Base-by-base conservation (phyloP, 2,329 filamentous ascomycete species). In the Aureobasidium sp. region DNA sequence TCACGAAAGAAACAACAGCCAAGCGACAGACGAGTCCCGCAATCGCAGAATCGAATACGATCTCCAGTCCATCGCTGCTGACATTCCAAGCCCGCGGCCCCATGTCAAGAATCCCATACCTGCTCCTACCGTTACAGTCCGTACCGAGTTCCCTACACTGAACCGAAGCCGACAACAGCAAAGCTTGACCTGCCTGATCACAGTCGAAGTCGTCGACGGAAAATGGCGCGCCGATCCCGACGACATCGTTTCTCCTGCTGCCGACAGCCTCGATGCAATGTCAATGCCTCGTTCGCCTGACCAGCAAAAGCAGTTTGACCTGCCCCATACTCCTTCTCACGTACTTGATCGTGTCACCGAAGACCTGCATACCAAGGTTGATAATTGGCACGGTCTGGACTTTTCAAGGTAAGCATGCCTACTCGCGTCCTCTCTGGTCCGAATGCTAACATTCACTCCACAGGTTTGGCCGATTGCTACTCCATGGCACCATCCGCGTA, bases 341-440 rank as follows among this genome's bases (percentile, higher is more conserved):
- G 85, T 85, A 5, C 73, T 97, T 61, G 87, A 94, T 59, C 86
- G 93, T 65, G 88, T 94, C 69, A 95, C 92, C 0, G 90, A 96
- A 69, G 89, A 86, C 64, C 76, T 99, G 61, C 85, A 90, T 61
- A 84, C 79, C 47, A 86, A 92, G n/a, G 94, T 99, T 11, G 94
- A 99, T 68, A 96, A 97, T 67, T 99, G 94, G 94, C 94, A 99
- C 71, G 93, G 94, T 0, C 79, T 99, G 21, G 93, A 97, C 70
- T 96, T 96, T 69, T 84, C 85, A 69, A 84, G 89, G 81, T 88
- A 76, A 37, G 7, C 4, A 57, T 15, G 68, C 78, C 65, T 62
- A 27, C 17, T 8, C 40, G n/a, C 27, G 60, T 51, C 4, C 17
- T 35, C 5, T 2, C 10, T 40, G 9, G 19, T 25, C 10, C 7